Evolutionary conservation across 2,329 filamentous ascomycete genomes (phyloP).

Genomic region (Trichoderma koningiopsis): DNA sequence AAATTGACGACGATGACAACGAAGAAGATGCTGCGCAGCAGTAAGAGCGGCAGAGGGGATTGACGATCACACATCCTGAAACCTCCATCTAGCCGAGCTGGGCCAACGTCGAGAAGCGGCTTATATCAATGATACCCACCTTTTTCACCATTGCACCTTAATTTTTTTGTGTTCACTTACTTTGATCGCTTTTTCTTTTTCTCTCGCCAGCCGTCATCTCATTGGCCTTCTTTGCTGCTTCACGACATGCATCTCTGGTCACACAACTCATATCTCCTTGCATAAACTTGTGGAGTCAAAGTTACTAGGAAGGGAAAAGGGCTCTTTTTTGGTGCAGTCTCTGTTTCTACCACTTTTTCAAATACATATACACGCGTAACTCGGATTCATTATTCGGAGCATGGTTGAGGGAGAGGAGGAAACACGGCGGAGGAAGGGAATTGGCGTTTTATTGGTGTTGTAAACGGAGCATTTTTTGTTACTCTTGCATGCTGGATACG

Average conservation of each 20-base stretch:
- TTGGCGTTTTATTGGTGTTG: slow-evolving; percentile 5
- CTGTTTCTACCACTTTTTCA: not conserved
- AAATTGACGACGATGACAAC: slow-evolving; percentile 32
- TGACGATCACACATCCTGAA: not conserved
- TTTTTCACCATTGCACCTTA: slow-evolving; percentile 1
- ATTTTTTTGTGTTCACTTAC: not conserved
- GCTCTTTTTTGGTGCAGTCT: not conserved
- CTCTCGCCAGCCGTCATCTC: slow-evolving; percentile 11
- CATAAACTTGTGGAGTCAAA: not conserved
- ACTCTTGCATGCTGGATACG: slow-evolving; percentile 8
- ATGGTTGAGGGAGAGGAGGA: not conserved
- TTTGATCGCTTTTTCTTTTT: slow-evolving; percentile 1
- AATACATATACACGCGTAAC: not conserved
- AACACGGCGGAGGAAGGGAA: not conserved
- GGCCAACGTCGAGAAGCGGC: slow-evolving; percentile 7
- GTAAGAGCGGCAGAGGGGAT: not conserved
- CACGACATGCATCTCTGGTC: not conserved
- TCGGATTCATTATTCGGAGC: slow-evolving; percentile 6
- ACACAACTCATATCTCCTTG: not conserved
- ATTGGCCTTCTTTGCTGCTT: not conserved
- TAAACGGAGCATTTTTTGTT: not conserved
- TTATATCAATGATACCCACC: slow-evolving; percentile 27
- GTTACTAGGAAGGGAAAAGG: not conserved
- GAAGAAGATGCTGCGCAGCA: slow-evolving; percentile 27
- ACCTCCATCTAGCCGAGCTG: not conserved